Conservation (phyloP, 2,329 filamentous ascomycete genomes). For the Fusarium protoensiforme region DNA sequence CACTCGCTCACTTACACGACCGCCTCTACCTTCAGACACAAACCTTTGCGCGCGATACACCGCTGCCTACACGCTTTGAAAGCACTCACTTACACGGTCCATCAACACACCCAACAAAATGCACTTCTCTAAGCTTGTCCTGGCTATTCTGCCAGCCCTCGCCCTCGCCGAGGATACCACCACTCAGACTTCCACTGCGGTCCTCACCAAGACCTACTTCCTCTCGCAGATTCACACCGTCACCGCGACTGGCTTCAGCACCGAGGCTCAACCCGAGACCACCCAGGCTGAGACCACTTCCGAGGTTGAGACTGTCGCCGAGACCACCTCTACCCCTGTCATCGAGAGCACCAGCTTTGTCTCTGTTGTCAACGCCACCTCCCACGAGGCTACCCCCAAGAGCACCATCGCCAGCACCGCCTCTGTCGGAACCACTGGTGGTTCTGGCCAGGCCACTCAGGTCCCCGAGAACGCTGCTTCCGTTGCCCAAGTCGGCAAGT, state of each 20-base stretch:
- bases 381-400: constrained; percentile 38
- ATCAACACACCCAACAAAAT: constrained; percentile 43
- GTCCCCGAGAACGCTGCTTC: constrained; percentile 56
- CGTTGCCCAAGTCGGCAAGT: constrained; percentile 55
- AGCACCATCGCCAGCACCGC: constrained; percentile 17
- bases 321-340: constrained; percentile 21
- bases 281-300: constrained; percentile 3
- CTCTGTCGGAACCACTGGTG: constrained; percentile 39
- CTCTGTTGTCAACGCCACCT: constrained; percentile 43
- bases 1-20: constrained; percentile 34
- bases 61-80: constrained; percentile 30
- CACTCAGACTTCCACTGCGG: constrained; percentile 62
- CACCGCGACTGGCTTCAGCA: constrained; percentile 46
- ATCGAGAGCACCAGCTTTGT: constrained; percentile 30
- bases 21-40: constrained; percentile 10
- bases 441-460: constrained; percentile 46
- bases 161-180: constrained; percentile 59
- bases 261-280: constrained; percentile 36
- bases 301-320: constrained; percentile 44
- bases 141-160: constrained; percentile 64
- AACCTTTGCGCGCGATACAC: constrained; percentile 23
- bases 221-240: constrained; percentile 59
- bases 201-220: constrained; percentile 63
- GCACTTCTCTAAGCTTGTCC: constrained; percentile 56
- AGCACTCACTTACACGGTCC: constrained; percentile 36